A percentile compares a stretch with the other conserved stretches of the same genome.
Evolutionary conservation across 306 rosid species (phyloP).

Genomic region (Crataegus laevigata): DNA sequence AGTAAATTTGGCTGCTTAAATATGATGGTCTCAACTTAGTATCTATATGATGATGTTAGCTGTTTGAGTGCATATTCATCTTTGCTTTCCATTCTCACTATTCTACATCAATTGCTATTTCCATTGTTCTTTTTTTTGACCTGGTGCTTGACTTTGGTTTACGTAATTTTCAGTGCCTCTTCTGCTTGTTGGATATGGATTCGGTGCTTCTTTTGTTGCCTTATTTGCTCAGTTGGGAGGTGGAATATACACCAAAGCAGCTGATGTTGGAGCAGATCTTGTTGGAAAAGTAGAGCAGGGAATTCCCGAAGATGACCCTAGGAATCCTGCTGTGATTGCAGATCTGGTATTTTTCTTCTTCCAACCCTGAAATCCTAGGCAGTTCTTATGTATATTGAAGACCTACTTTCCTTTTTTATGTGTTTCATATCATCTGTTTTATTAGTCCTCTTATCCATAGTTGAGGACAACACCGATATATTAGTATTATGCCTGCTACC

Average conservation of each 20-base stretch:
- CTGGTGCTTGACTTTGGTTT: constrained; percentile 17
- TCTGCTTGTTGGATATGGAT: constrained; percentile 98
- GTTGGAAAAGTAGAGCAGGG: constrained; percentile 99
- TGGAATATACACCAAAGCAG: constrained; percentile 95
- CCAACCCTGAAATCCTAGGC: background rate
- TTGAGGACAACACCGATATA: background rate
- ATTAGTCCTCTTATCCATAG: background rate
- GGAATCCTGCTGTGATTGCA: constrained; percentile 99
- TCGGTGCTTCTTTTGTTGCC: constrained; percentile 98
- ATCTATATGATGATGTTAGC: background rate
- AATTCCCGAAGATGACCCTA: constrained; percentile 98
- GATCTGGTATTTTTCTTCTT: constrained; percentile 66
- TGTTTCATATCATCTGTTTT: background rate
- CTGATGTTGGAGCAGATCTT: constrained; percentile 99
- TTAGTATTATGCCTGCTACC: background rate
- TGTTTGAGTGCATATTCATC: background rate
- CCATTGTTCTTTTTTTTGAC: background rate
- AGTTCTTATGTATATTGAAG: background rate
- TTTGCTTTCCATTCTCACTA: background rate
- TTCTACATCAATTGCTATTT: background rate
- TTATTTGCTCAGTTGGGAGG: constrained; percentile 98
- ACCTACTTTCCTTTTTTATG: background rate
- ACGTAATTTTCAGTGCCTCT: constrained; percentile 73
- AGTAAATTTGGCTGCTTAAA: background rate
- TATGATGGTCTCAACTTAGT: background rate